Evolutionary conservation across 2,329 filamentous ascomycete genomes (phyloP).

Genomic region (Venturia pyrina): DNA sequence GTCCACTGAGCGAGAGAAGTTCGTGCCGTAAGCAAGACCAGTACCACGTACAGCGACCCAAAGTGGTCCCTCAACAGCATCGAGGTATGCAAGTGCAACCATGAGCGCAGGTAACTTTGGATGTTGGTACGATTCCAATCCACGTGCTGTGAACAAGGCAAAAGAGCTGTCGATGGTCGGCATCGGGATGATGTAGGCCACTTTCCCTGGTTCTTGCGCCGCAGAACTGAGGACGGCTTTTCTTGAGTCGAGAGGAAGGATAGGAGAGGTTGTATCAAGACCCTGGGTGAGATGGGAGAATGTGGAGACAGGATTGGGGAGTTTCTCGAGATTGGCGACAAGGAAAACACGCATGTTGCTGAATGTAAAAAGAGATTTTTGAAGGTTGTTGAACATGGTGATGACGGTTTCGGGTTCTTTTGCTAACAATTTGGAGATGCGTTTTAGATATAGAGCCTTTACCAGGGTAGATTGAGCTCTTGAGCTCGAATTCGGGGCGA

Average conservation of each 20-base stretch:
- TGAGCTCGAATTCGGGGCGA: conserved; percentile 63
- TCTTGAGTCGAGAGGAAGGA: conserved; percentile 59
- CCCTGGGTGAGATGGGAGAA: conserved; percentile 58
- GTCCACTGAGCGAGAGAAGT: conserved; percentile 68
- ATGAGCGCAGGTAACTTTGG: conserved; percentile 72
- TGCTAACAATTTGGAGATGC: conserved; percentile 70
- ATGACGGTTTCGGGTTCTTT: conserved; percentile 68
- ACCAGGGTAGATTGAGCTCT: conserved; percentile 76
- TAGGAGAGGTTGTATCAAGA: conserved; percentile 42
- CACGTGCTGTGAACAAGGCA: conserved; percentile 63
- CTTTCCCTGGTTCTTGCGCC: conserved; percentile 63
- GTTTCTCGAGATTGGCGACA: conserved; percentile 66
- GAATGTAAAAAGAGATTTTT: conserved; percentile 66
- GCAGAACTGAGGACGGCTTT: conserved; percentile 63
- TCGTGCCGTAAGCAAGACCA: conserved; percentile 82
- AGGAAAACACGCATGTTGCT: conserved; percentile 80
- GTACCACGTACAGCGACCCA: conserved; percentile 91
- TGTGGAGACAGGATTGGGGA: conserved; percentile 63
- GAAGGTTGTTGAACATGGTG: conserved; percentile 65
- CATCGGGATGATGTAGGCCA: conserved; percentile 78
- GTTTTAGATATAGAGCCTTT: conserved; percentile 77
- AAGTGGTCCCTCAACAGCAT: conserved; percentile 85
- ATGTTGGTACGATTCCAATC: conserved; percentile 65
- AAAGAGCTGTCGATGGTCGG: conserved; percentile 88
- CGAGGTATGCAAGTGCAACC: conserved; percentile 83